Conservation (phyloP, 2,329 filamentous ascomycete species). For the Ophiostoma sp. region DNA sequence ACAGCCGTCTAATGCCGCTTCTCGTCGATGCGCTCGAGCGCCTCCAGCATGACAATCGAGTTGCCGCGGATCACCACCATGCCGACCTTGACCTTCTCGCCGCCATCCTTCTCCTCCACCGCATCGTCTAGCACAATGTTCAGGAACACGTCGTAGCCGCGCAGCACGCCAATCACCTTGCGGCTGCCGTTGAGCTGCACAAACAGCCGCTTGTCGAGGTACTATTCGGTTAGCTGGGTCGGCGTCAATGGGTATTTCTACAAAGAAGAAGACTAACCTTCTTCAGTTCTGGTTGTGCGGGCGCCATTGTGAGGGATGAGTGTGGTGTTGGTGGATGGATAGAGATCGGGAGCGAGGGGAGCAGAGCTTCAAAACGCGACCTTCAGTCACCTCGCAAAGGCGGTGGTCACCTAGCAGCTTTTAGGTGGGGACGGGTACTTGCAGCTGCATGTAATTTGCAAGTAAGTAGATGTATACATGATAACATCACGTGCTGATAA, state of each 20-base stretch:
- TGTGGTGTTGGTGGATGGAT: constrained; percentile 12
- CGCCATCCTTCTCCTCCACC: constrained; percentile 86
- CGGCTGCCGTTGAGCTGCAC: constrained; percentile 96
- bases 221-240: constrained; percentile 49
- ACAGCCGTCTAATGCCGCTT: constrained; percentile 20
- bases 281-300: constrained; percentile 97
- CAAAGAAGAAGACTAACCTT: constrained; percentile 57
- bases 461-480: background rate
- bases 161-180: constrained; percentile 89
- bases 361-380: constrained; percentile 11
- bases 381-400: constrained; percentile 5
- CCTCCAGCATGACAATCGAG: constrained; percentile 97
- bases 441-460: background rate
- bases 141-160: constrained; percentile 97
- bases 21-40: constrained; percentile 58
- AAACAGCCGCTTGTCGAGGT: constrained; percentile 98
- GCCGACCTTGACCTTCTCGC: constrained; percentile 83
- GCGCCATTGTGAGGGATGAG: constrained; percentile 67
- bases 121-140: constrained; percentile 98
- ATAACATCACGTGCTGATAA: constrained; percentile 17
- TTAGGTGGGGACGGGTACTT: constrained; percentile 2
- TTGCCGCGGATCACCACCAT: constrained; percentile 98
- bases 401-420: constrained; percentile 16
- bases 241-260: too few relatives aligned
- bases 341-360: constrained; percentile 23